Conservation (phyloP, 192 early-diverging fungal species). For the Backusella circina region DNA sequence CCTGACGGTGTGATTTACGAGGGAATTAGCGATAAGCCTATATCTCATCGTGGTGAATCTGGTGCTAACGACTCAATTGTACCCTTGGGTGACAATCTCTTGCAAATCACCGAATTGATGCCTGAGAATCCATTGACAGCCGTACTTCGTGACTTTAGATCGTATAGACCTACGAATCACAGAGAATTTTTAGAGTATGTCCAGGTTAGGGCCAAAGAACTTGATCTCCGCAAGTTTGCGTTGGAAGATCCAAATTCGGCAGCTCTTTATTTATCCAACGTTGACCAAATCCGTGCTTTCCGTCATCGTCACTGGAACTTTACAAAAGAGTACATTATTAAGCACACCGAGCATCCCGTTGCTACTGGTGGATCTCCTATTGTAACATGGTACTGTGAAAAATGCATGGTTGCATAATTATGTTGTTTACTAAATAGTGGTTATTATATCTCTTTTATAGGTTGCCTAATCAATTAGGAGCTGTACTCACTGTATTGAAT, state of each 20-base stretch:
- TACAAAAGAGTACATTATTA: constrained; percentile 83
- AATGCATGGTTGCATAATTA: background rate
- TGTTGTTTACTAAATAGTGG: constrained; percentile 2
- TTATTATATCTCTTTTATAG: constrained; percentile 48
- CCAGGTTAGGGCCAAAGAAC: constrained; percentile 43
- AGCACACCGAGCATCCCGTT: constrained; percentile 68
- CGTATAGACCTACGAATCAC: constrained; percentile 79
- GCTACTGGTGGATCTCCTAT: constrained; percentile 74
- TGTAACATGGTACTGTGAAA: constrained; percentile 44
- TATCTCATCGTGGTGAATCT: constrained; percentile 75
- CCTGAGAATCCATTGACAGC: constrained; percentile 80
- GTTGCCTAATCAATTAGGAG: constrained; percentile 69
- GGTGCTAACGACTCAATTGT: constrained; percentile 87
- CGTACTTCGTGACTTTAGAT: constrained; percentile 69
- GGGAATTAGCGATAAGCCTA: constrained; percentile 51
- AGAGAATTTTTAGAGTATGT: constrained; percentile 72
- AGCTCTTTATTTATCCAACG: constrained; percentile 70
- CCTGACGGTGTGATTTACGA: constrained; percentile 87
- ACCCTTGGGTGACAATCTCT: constrained; percentile 81
- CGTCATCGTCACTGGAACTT: constrained; percentile 87
- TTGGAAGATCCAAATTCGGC: constrained; percentile 58
- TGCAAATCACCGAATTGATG: constrained; percentile 77
- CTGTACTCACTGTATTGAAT: constrained; percentile 59
- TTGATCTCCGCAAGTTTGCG: constrained; percentile 57
- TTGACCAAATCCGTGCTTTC: constrained; percentile 84